Base-by-base conservation (phyloP, 805 yeast genomes). In the Barnettozyma pratensis region DNA sequence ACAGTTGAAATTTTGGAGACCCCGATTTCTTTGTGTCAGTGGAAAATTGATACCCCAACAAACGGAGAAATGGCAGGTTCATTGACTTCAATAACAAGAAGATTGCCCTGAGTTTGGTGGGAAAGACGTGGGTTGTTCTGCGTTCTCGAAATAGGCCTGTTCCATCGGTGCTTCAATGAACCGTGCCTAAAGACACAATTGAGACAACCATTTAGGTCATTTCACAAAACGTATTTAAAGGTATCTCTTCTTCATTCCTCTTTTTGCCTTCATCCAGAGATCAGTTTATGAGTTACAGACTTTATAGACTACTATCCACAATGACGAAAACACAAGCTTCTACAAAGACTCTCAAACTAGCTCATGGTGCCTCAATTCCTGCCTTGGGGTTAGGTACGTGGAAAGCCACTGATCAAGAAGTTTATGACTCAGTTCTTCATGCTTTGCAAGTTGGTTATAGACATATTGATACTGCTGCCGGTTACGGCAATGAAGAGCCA, bases 391-490 rank as follows among this genome's bases (percentile, higher is more conserved):
- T 45, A 30, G 48, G 48, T 12, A 45, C 48, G 6, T 45, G 48
- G 48, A 37, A 41, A 31, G 44, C 44, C 11, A 40, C 38, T 6
- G 48, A 45, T 30, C 34, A 45, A 11, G 41, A 40, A 26, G 48
- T 40, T 9, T 45, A 45, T 14, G 29, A 45, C n/a, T 40, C 44
- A n/a, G 44, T 41, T 9, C 26, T 45, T 19, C 41, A 40, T 30
- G 57, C 57, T 8, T 37, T 54, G 34, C 51, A 54, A 34, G 42
- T 51, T 10, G 87, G 87, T 7, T 82, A 79, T 63, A 72, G 85
- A 53, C 87, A 80, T 60, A 67, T 83, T 46, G 89, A 84, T 60
- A 68, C 77, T 30, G 90, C 89, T 38, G 75, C 69, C 34, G 60
- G 58, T 32, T 84, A 83, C 68, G 60, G 66, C 5, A 84, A 81